Evolutionary conservation across 2,329 filamentous ascomycete genomes (phyloP), one percentile per base, ranked within the genome.

Genomic region (Lecanosticta acicola): DNA sequence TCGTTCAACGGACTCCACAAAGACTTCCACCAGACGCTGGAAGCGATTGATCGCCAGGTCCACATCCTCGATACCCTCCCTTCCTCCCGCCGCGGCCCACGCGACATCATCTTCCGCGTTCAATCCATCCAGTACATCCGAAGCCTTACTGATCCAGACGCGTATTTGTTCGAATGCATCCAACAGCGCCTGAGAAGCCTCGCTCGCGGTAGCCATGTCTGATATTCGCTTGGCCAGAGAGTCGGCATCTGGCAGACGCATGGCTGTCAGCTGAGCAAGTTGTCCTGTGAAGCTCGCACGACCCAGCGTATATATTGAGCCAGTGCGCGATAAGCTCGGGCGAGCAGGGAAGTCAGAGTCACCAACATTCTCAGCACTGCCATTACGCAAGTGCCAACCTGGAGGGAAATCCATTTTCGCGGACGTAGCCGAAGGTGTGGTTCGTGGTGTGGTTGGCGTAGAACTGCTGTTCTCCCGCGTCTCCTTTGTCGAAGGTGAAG

Each of bases 71-170:
- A 91, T 73, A 2, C 87, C 87, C 66, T 91, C 86, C 50, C 85
- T 76, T 2, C 93, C 93, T 42, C 88, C 93, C 1, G 90, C 91
- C 2, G 93, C 79, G 7, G 80, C 90, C 93, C 93, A 98, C 66
- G 97, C 91, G 13, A 97, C 89, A 63, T 98, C 93, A 65, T 97
- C 93, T 53, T 97, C 91, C 43, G 90, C 89, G 65, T 97, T 89
- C 34, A 98, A 73, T 3, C 90, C 90, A 44, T 80, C 79, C 43
- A 98, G 81, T 24, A 97, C 90, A 59, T 94, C 88, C 0, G 84
- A 84, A 0, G 91, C 91, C 66, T 96, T 96, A 53, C 79, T 79
- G 62, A 96, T 95, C 93, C 93, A 98, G 60, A 85, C 84, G 53
- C 85, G 79, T 55, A 98, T 97, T 67, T 97, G 90, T 51, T 94